Evolutionary conservation across 208 protist genomes (phyloP), one percentile per base, ranked within the genome.

Genomic region (Borovskyia barvae): DNA sequence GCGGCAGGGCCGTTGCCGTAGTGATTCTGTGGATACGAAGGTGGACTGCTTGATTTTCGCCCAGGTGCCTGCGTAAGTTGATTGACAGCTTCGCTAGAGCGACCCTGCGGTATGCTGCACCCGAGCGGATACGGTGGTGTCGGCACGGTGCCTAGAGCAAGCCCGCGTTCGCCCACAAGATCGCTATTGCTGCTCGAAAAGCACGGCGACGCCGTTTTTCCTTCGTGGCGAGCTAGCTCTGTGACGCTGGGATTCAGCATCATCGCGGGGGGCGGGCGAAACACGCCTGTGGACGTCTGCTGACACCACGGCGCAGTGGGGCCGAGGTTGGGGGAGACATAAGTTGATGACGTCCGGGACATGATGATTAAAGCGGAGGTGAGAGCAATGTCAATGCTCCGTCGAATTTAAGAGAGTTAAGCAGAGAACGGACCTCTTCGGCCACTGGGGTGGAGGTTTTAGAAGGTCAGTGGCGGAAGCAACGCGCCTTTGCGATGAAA

Each of bases 201-300:
- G 30, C 42, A 24, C 26, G 55, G 53, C 5, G 61, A 42, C 14
- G 42, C 33, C 41, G 33, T 35, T 50, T 36, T 55, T 0, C 40
- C 50, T 30, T 60, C 66, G 47, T 54, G 66, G 17, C 20, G 66
- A 7, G 42, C 24, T 20, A 42, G 28, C n/a, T 70, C 46, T 7
- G 53, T 46, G n/a, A 19, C 15, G 69, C 53, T 43, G 19, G 41
- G 25, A 29, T 58, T 65, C 30, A 75, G 35, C 19, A 50, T 51
- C 37, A 70, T 51, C 17, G 57, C 22, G 12, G 63, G 66, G n/a
- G 83, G 82, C 14, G 83, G 79, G n/a, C 82, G 76, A 48, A 90
- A 90, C n/a, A 78, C 63, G 11, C 83, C 83, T 0, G 82, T 86
- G 8, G 76, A 76, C 22, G 72, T 84, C 54, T 90, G 75, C 36